Evolutionary conservation across 2,329 filamentous ascomycete species (phyloP), one percentile per base, ranked within the genome.

Genomic region (Beauveria medogensis): DNA sequence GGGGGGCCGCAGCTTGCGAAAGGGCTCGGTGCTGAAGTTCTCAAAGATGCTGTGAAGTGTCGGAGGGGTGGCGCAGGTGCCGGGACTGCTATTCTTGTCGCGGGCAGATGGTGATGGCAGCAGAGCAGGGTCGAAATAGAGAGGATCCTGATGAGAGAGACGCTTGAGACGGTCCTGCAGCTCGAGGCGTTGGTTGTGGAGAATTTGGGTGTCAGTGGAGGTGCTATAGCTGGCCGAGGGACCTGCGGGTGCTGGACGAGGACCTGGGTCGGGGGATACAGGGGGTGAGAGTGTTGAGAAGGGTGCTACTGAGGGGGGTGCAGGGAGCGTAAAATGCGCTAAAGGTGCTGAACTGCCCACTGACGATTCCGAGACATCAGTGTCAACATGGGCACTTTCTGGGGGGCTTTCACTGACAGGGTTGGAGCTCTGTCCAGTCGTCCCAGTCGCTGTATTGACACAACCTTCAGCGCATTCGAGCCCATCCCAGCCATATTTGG

Each of bases 21-120:
- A 62, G 64, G 56, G 64, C 64, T 43, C 62, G 50, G 5, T 63
- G 63, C 24, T 51, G 60, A 57, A 46, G 61, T 67, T 58, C 43
- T 70, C 68, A 64, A 66, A 64, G 26, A 70, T 70, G 59, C 68
- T 65, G 54, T 56, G 66, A 53, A 70, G 68, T 57, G 62, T 62
- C 60, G 65, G 64, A 60, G 65, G 60, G 59, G 56, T 57, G 64
- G 57, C 56, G 60, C 63, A 61, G 56, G 66, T 56, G 66, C 59
- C 64, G 14, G 41, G n/a, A 55, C 18, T 26, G 41, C 18, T 26
- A 30, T 20, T 43, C 20, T 18, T 50, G 22, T 41, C 28, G 59
- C n/a, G 46, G 52, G 44, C 44, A 28, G 54, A 50, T 50, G 54
- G 50, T 26, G 58, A 59, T 10, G 47, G 46, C n/a, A 58, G 55